phyloP scores from a whole-genome alignment of 2,329 filamentous ascomycete genomes.

The Drechslera avenae region DNA sequence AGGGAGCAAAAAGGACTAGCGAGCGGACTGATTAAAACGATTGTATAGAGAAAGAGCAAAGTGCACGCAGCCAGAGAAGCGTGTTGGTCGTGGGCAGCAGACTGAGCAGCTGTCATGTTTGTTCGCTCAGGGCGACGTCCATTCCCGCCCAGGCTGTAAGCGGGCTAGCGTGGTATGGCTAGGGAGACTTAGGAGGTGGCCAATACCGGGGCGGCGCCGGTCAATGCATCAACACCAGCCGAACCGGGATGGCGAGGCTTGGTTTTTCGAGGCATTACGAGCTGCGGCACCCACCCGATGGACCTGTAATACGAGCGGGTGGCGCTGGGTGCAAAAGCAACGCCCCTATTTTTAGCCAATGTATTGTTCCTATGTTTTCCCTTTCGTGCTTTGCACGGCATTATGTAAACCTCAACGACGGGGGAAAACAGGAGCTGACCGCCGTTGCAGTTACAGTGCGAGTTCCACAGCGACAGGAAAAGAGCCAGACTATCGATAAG shows the following conservation, averaged over 20 bases:
- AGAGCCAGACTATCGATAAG: constrained; percentile 10
- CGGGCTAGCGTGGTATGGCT: constrained; percentile 20
- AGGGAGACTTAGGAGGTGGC: constrained; percentile 17
- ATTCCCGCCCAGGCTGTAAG: constrained; percentile 25
- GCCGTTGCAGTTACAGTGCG: too few species aligned
- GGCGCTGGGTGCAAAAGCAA: constrained; percentile 15
- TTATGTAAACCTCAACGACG: neutral
- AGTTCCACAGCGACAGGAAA: too few species aligned
- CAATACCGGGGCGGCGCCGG: constrained; percentile 3
- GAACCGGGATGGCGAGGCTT: constrained; percentile 22
- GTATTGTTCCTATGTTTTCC: constrained; percentile 6
- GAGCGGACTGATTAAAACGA: constrained; percentile 35
- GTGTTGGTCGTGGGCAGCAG: constrained; percentile 19
- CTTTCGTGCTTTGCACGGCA: neutral
- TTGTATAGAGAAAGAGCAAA: constrained; percentile 33
- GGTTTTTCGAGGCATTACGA: constrained; percentile 28
- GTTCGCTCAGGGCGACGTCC: constrained; percentile 29
- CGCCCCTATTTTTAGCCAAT: constrained; percentile 31
- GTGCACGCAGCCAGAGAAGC: constrained; percentile 20
- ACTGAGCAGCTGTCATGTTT: constrained; percentile 20
- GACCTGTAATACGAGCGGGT: constrained; percentile 25
- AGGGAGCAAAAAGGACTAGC: constrained; percentile 21
- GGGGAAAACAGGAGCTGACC: neutral
- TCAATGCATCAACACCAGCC: constrained; percentile 17
- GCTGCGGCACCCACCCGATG: constrained; percentile 21